Evolutionary conservation across 257 asterid genomes (phyloP).

Genomic region (Nicotiana attenuata): DNA sequence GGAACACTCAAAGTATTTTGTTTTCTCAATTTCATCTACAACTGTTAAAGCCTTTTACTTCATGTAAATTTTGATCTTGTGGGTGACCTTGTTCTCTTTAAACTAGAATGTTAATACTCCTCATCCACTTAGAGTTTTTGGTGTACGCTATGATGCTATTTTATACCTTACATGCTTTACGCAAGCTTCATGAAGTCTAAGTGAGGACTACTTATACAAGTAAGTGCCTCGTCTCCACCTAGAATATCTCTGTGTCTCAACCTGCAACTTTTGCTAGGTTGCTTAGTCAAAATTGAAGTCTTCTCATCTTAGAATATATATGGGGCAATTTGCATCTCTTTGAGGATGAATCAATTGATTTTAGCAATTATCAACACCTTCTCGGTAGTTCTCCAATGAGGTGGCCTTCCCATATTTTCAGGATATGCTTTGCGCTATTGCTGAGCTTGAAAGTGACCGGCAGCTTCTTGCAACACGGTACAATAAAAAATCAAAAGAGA

Average conservation of each 20-base stretch:
- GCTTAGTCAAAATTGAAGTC: background rate
- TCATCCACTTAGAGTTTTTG: background rate
- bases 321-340: background rate
- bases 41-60: background rate
- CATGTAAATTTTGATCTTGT: background rate
- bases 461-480: constrained; percentile 61
- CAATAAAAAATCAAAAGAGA: constrained; percentile 58
- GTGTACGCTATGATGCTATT: background rate
- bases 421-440: constrained; percentile 94
- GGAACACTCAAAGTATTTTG: background rate
- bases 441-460: constrained; percentile 86
- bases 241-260: background rate
- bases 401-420: constrained; percentile 23
- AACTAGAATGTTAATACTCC: background rate
- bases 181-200: background rate
- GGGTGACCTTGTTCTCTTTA: background rate
- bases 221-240: background rate
- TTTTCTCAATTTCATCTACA: background rate
- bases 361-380: background rate
- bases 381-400: constrained; percentile 4
- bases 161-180: background rate
- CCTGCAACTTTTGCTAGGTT: background rate
- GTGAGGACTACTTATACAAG: background rate
- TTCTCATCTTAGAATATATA: no score
- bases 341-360: background rate